phyloP scores from a whole-genome alignment of 2,329 filamentous ascomycete genomes.

The Tothia fuscella region DNA sequence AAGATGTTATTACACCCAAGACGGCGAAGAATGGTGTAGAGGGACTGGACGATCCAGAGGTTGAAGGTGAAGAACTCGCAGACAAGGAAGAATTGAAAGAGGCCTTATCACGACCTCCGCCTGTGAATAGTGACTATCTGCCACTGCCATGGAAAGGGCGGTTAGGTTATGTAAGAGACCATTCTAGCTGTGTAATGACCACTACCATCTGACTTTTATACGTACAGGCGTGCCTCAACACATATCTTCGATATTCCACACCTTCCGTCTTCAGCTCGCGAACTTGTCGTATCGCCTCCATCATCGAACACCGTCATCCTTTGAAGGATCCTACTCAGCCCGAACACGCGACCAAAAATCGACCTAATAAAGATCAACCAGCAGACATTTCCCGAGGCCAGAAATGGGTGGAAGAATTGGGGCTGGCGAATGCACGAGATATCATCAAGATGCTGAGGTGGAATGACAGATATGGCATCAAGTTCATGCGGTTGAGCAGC shows the following conservation, averaged over 20 bases:
- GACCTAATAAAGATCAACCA: slow-evolving; percentile 62
- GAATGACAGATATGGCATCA: slow-evolving; percentile 88
- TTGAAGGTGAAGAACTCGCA: slow-evolving; percentile 41
- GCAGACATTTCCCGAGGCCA: slow-evolving; percentile 55
- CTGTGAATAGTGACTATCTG: slow-evolving; percentile 71
- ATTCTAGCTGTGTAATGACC: slow-evolving; percentile 13
- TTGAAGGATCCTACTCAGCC: slow-evolving; percentile 63
- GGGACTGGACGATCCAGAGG: slow-evolving; percentile 4
- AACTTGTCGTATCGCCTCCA: slow-evolving; percentile 82
- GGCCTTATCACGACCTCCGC: slow-evolving; percentile 52
- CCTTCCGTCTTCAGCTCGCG: slow-evolving; percentile 82
- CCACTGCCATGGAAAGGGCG: slow-evolving; percentile 86
- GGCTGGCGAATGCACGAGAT: slow-evolving; percentile 71
- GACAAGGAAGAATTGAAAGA: slow-evolving; percentile 47
- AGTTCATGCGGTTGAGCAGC: slow-evolving; percentile 81
- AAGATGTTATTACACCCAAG: background rate
- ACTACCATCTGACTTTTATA: background rate
- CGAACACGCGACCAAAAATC: slow-evolving; percentile 73
- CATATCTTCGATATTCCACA: slow-evolving; percentile 70
- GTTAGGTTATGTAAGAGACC: slow-evolving; percentile 68
- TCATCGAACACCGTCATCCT: slow-evolving; percentile 78
- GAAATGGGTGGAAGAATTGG: slow-evolving; percentile 62
- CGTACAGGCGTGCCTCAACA: slow-evolving; percentile 71
- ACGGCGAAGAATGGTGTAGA: background rate
- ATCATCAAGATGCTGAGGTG: slow-evolving; percentile 76